Base-by-base conservation (phyloP, 352 stramenopile genomes). In the Phytophthora aleatoria region DNA sequence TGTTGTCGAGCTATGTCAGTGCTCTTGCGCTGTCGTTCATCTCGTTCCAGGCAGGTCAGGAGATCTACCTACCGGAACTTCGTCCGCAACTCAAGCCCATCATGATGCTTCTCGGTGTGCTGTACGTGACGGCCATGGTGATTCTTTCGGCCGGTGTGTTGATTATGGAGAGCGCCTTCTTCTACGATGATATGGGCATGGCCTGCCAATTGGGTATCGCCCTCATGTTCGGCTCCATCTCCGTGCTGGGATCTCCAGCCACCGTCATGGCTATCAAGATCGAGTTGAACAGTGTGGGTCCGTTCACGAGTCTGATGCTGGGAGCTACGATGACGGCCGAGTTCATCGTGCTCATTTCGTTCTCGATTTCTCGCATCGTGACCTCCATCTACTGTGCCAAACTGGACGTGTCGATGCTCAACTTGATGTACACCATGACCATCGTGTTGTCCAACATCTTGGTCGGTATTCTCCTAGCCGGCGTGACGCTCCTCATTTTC, bases 191-290 rank as follows among this genome's bases (percentile, higher is more conserved):
- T 15, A 73, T 87, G 50, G 61, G 62, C 0, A 24, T 63, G 8
- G 66, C 43, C n/a, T 89, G 80, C 45, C 71, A 87, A 50, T 50
- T 90, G 54, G 76, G 77, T 9, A 86, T 89, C 56, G 78, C 75
- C 1, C 76, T 90, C 63, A 80, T 90, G 73, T 90, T 90, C 42
- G 81, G 67, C 24, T 90, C 81, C 33, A 87, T 87, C 42, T 83
- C 76, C 12, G 81, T 90, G 2, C 56, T 88, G 13, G 79, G 69
- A 3, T 90, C 81, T 30, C 81, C 81, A 1, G 81, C 76, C 9
- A 90, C 81, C 33, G 77, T 87, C 43, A 87, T 90, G 79, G 81
- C 81, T 11, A 90, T 90, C 76, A 87, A 90, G 62, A 90, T 88
- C 45, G 81, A 90, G 57, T 62, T 90, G 39, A 82, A 91, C 44